Conservation (phyloP, 768 basidiomycete genomes). For the Rubroboletus pulcherrimus region DNA sequence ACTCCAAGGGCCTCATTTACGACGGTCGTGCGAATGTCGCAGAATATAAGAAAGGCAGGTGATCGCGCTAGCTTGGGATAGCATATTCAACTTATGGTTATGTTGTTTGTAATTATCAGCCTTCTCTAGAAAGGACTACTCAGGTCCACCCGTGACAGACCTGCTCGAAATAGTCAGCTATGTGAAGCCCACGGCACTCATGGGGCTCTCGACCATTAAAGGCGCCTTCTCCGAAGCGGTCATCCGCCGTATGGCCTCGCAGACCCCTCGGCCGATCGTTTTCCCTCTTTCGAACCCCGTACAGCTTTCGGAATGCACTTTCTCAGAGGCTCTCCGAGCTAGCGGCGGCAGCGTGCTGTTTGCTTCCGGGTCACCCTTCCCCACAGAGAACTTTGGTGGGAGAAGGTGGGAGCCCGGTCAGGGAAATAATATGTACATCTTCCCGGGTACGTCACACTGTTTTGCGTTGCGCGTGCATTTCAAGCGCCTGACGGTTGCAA, state of each 20-base stretch:
- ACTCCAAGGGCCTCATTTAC: slow-evolving; percentile 84
- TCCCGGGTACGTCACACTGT: slow-evolving; percentile 45
- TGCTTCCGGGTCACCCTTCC: slow-evolving; percentile 87
- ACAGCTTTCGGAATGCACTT: slow-evolving; percentile 76
- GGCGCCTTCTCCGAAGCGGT: slow-evolving; percentile 74
- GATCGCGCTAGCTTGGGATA: not conserved
- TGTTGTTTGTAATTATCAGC: slow-evolving; percentile 37
- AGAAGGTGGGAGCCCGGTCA: slow-evolving; percentile 72
- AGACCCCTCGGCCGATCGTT: slow-evolving; percentile 83
- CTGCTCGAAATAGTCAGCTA: slow-evolving; percentile 75
- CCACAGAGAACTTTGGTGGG: slow-evolving; percentile 52
- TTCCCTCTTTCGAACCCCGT: slow-evolving; percentile 93
- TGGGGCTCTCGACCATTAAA: slow-evolving; percentile 87
- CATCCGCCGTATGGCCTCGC: slow-evolving; percentile 69
- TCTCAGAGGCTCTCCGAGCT: slow-evolving; percentile 66
- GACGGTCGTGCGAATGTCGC: slow-evolving; percentile 67
- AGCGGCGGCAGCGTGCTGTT: slow-evolving; percentile 78
- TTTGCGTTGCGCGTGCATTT: not conserved
- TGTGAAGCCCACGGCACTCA: slow-evolving; percentile 83
- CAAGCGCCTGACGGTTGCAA: not conserved
- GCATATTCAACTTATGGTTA: not conserved
- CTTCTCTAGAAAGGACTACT: slow-evolving; percentile 81
- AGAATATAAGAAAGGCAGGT: slow-evolving; percentile 78
- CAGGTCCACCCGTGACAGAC: slow-evolving; percentile 68
- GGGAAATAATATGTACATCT: slow-evolving; percentile 94